Evolutionary conservation across 2,329 filamentous ascomycete genomes (phyloP).

Genomic region (Cercospora brassicicola): DNA sequence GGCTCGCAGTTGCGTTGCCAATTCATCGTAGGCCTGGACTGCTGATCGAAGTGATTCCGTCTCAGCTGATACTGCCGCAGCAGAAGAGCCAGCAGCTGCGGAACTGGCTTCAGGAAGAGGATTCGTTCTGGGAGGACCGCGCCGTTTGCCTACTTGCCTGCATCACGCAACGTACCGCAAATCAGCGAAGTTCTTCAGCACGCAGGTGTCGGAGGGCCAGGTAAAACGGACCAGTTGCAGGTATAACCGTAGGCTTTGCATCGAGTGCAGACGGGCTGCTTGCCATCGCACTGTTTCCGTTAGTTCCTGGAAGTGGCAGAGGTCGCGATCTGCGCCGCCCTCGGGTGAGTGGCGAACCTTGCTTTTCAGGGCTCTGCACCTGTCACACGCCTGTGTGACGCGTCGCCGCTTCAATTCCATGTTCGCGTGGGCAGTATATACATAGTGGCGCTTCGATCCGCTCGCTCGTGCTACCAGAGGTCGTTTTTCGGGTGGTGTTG

Average conservation of each 20-base stretch:
- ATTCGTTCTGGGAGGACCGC: slow-evolving; percentile 14
- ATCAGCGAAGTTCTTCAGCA: background rate
- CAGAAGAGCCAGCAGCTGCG: background rate
- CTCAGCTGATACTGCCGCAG: background rate
- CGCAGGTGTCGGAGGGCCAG: background rate
- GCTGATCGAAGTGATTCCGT: slow-evolving; percentile 6
- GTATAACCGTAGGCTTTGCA: slow-evolving; percentile 21
- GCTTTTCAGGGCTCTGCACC: slow-evolving; percentile 17
- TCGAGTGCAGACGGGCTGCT: slow-evolving; percentile 13
- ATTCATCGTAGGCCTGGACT: slow-evolving; percentile 17
- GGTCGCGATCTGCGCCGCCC: background rate
- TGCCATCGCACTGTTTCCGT: slow-evolving; percentile 17
- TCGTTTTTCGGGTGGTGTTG: background rate
- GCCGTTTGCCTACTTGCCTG: slow-evolving; percentile 13
- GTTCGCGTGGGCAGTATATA: background rate
- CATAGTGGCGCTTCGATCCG: background rate
- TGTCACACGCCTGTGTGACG: slow-evolving; percentile 19
- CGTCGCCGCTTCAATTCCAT: slow-evolving; percentile 17
- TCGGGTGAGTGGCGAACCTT: slow-evolving; percentile 6
- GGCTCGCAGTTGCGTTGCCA: slow-evolving; percentile 3
- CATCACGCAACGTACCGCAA: background rate
- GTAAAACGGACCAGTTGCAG: slow-evolving; percentile 12
- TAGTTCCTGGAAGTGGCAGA: background rate
- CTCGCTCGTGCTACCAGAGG: background rate
- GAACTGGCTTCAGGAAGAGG: background rate